Evolutionary conservation across 805 yeast genomes (phyloP), one percentile per base, ranked within the genome.

Genomic region (Cyberlindnera veronae): DNA sequence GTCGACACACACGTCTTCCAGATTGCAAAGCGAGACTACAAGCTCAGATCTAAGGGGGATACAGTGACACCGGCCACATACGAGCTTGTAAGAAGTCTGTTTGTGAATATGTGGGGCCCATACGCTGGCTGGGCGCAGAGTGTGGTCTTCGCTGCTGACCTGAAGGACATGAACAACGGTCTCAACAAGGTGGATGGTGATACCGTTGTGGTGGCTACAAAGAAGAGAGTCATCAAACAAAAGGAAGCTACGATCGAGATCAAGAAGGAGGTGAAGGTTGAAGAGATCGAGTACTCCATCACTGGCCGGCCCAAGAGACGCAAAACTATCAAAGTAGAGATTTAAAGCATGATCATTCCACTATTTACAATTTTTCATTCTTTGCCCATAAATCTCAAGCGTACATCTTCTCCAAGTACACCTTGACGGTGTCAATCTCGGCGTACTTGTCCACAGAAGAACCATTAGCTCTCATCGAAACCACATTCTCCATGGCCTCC

Each of bases 41-140:
- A 76, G 49, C 74, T 78, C 49, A 74, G 67, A 45, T 44, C 54
- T 3, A 51, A 53, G 29, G 54, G 60, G 14, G 58, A 56, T 9
- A 44, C 51, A 4, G 57, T 61, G 2, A 60, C 53, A 4, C 61
- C 62, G 33, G 51, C 49, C 21, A 61, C 62, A 1, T 43, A 64
- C 18, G 55, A 58, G 19, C 67, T 71, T 17, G 82, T 88, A 6
- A 69, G 88, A 32, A 54, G 57, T 8, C 76, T 72, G 57, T 81
- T 91, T 58, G 69, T 72, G 32, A 69, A 70, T 0, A 64, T 80
- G 32, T 93, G 96, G 91, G 97, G 96, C 0, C 76, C 75, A 2
- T 84, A 84, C 58, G 97, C 99, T 2, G 99, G 99, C 0, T 93
- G 99, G 99, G 98, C 98, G 0, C 99, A 91, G 55, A 84, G 91